phyloP scores from a whole-genome alignment of 306 rosid species.

The Cucurbita ficifolia region DNA sequence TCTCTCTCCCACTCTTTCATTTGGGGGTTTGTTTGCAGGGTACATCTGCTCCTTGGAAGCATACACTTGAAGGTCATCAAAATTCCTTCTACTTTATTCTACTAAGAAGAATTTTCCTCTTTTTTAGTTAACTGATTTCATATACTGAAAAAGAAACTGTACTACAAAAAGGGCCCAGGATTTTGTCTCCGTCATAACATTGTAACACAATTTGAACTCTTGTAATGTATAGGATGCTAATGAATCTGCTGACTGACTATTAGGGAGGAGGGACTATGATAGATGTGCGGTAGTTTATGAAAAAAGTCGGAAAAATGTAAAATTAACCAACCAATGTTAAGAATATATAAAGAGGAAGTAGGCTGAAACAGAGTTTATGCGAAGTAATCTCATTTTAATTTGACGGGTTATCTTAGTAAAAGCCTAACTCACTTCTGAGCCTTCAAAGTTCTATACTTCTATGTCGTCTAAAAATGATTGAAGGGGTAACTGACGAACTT shows the following conservation, averaged over 20 bases:
- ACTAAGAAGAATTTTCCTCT: not conserved
- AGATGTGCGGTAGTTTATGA: not conserved
- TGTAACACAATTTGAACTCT: not conserved
- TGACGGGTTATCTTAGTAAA: not conserved
- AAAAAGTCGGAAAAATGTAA: not conserved
- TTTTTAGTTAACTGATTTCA: not conserved
- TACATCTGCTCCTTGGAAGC: conserved; percentile 83
- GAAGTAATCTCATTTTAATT: not conserved
- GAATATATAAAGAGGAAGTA: not conserved
- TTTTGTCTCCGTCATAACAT: not conserved
- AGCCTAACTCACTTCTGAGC: not conserved
- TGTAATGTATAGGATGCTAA: not conserved
- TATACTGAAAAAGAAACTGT: not conserved
- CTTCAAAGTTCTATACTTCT: not conserved
- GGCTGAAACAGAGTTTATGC: not conserved
- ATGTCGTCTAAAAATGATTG: not conserved
- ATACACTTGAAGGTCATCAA: conserved; percentile 70
- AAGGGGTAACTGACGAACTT: not conserved
- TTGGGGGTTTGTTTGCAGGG: conserved; percentile 30
- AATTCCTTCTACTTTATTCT: not conserved
- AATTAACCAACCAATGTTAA: not conserved
- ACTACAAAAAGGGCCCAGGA: not conserved
- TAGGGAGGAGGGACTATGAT: not conserved
- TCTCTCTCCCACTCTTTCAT: not conserved
- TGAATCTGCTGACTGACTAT: not conserved